These are phyloP conservation scores for Hypoxylon subgilvum DNA, from an alignment of 495 filamentous ascomycete species.

Conservation along the genomic window DNA sequence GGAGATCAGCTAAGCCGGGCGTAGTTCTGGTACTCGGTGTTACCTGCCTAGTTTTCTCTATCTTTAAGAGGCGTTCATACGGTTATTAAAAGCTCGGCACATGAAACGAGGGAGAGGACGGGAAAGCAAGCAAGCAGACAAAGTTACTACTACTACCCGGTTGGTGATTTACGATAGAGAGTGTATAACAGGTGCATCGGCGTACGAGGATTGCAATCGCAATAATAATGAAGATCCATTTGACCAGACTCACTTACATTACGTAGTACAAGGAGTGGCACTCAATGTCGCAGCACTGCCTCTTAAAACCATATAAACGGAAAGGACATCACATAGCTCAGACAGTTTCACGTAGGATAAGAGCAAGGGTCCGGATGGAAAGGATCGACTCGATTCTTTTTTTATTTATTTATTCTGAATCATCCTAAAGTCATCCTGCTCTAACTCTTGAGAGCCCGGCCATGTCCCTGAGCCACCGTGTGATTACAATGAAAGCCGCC, in stretches of 20 bases:
- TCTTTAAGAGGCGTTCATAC: conserved; percentile 33
- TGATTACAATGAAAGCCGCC: conserved; percentile 22
- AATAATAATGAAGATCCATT: neutral
- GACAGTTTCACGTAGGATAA: too few relatives aligned
- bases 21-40: neutral
- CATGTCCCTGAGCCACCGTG: conserved; percentile 21
- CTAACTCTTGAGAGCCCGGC: conserved; percentile 20
- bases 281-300: too few relatives aligned
- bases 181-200: conserved; percentile 31
- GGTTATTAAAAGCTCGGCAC: conserved; percentile 38
- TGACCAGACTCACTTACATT: too few relatives aligned
- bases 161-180: conserved; percentile 17
- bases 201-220: conserved; percentile 29
- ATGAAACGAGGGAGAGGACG: conserved; percentile 16
- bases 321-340: too few relatives aligned
- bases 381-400: conserved; percentile 9
- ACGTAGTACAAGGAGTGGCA: too few relatives aligned
- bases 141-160: conserved; percentile 8
- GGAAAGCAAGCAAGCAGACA: conserved; percentile 15
- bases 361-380: too few relatives aligned
- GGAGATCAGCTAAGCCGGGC: conserved; percentile 65
- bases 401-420: conserved; percentile 11
- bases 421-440: conserved; percentile 19
- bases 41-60: neutral
- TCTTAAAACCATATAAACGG: too few relatives aligned